A percentile compares a stretch with the other conserved stretches of the same genome.
phyloP scores from a whole-genome alignment of 169 alveolate genomes.

The Toxoplasma gondii region DNA sequence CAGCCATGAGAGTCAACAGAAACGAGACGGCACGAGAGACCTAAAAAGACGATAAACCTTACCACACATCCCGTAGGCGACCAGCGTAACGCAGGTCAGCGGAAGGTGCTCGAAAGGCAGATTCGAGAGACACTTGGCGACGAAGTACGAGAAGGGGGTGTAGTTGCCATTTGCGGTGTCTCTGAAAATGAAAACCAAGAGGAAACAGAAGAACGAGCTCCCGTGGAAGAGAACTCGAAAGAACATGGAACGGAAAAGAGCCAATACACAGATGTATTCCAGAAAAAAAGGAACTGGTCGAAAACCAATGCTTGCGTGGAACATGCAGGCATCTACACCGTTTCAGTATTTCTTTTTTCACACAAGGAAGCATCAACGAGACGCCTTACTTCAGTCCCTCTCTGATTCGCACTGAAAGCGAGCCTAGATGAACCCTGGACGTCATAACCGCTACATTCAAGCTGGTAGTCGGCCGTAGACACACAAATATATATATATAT shows the following conservation, averaged over 20 bases:
- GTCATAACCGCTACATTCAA: no score
- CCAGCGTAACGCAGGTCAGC: not conserved
- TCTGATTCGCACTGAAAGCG: no score
- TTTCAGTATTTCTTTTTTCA: no score
- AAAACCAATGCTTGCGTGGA: no score
- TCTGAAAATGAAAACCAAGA: not conserved
- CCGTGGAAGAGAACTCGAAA: not conserved
- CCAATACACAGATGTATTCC: not conserved
- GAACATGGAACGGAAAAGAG: not conserved
- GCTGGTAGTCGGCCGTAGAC: no score
- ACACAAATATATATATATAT: no score
- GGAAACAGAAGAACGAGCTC: not conserved
- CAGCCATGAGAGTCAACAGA: not conserved
- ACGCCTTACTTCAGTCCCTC: no score
- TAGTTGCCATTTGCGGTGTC: slow-evolving; percentile 66
- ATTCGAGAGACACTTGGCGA: slow-evolving; percentile 56
- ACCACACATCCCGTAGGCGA: slow-evolving; percentile 65
- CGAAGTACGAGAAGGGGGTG: slow-evolving; percentile 44
- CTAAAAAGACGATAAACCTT: not conserved
- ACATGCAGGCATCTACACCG: no score
- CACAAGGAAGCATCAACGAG: no score
- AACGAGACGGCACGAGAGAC: not conserved
- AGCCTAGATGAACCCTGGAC: no score
- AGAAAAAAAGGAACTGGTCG: not conserved
- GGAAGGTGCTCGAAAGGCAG: slow-evolving; percentile 56